Base-by-base conservation (phyloP, 208 protist species). In the Trypanosoma lewisi region DNA sequence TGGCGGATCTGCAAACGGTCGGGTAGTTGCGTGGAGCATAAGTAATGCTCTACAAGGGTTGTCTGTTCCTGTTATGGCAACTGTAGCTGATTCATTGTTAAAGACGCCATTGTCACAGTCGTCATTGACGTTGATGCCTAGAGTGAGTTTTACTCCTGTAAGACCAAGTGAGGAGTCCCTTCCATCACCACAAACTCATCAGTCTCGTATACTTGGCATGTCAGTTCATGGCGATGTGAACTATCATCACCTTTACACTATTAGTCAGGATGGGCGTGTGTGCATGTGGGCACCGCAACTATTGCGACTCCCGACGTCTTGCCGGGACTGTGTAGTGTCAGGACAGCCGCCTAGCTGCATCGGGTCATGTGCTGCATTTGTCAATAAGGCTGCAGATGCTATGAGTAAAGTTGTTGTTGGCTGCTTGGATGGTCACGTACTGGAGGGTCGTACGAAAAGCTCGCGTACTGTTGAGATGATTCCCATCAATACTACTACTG, bases 381-480 rank as follows among this genome's bases (percentile, higher is more conserved):
- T 78, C 12, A 55, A 70, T 33, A 69, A 64, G 45, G 55, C 70
- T 5, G 80, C 77, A 4, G 82, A 85, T 58, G 78, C 82, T 6
- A 80, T 93, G 67, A 84, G 76, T 33, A 69, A 82, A 42, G 82
- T 93, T 12, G 71, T 85, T 48, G 50, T 93, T 34, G 82, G 86
- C 45, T 89, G 80, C 45, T 59, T 73, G n/a, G 71, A 70, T 19
- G 86, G 82, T 27, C 61, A 64, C 19, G 55, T 93, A 5, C 58
- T 89, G 19, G 66, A 73, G 41, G 82, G 86, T 54, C 34, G 67
- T 23, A 75, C 77, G 56, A 74, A 82, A 23, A 80, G 88, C 45
- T 65, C 68, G 25, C 61, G 77, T 31, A 71, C 67, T 21, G 66
- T 91, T 8, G 85, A 91, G 34, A 59, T 91, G 25, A 66, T 55